Percentiles rank a stretch among this genome's conserved stretches.
Evolutionary conservation across 2,329 filamentous ascomycete genomes (phyloP).

Genomic region (Magnaporthales sp.): DNA sequence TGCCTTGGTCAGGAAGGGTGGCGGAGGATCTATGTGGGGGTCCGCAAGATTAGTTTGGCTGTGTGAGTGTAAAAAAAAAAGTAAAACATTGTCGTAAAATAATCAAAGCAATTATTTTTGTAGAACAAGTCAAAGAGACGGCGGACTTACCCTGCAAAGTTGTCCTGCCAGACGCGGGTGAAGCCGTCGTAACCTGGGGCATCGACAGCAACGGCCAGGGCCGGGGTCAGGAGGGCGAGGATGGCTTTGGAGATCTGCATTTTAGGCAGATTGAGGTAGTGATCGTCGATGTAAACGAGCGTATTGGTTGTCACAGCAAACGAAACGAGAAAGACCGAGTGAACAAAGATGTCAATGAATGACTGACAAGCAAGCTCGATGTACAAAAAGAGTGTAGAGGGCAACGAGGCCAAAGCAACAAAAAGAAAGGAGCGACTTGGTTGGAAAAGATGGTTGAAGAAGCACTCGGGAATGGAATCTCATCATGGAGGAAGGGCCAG

Average conservation of each 20-base stretch:
- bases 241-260: slow-evolving; percentile 16
- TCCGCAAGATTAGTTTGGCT: no score
- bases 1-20: slow-evolving; percentile 43
- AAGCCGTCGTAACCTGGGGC: slow-evolving; percentile 30
- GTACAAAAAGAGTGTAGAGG: background rate
- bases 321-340: background rate
- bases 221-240: slow-evolving; percentile 12
- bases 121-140: background rate
- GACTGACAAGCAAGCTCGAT: background rate
- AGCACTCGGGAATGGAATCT: background rate
- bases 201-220: slow-evolving; percentile 24
- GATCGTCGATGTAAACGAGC: background rate
- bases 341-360: background rate
- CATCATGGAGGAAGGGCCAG: background rate
- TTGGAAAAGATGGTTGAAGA: background rate
- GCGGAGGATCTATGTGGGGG: background rate
- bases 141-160: slow-evolving; percentile 25
- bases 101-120: no score
- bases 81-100: no score
- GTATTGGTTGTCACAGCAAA: background rate
- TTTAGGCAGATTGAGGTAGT: background rate
- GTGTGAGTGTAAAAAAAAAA: no score
- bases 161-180: slow-evolving; percentile 31
- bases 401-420: background rate
- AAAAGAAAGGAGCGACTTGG: background rate